A percentile compares a stretch with the other conserved stretches of the same genome.
phyloP scores from a whole-genome alignment of 306 rosid species.

The Notholithocarpus densiflorus region DNA sequence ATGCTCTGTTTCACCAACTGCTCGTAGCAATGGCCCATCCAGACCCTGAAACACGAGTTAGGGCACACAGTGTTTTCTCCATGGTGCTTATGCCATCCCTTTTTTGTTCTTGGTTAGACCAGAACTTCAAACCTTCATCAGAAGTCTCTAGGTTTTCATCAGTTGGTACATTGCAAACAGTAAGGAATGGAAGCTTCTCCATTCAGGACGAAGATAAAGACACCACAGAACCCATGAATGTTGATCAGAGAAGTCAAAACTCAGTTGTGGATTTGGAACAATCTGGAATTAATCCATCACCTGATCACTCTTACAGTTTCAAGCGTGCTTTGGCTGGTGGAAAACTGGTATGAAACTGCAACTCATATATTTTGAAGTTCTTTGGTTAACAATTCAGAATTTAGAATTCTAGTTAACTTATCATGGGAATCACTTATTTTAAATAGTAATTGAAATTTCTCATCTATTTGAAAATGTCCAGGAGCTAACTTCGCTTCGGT shows the following conservation, averaged over 20 bases:
- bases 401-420: not conserved
- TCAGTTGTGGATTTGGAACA: conserved; percentile 29
- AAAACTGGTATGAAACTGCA: conserved; percentile 47
- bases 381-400: not conserved
- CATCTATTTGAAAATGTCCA: conserved; percentile 32
- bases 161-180: conserved; percentile 28
- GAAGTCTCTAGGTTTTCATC: conserved; percentile 31
- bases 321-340: conserved; percentile 43
- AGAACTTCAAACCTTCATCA: conserved; percentile 30
- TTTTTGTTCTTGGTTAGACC: conserved; percentile 41
- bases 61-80: conserved; percentile 79
- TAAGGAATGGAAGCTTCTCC: conserved; percentile 42
- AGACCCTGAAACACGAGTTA: conserved; percentile 76
- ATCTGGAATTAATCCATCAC: conserved; percentile 29
- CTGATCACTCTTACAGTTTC: conserved; percentile 37
- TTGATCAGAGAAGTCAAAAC: conserved; percentile 22
- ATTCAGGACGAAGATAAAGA: conserved; percentile 32
- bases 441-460: conserved; percentile 18
- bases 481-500: conserved; percentile 76
- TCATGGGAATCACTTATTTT: not conserved
- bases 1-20: conserved; percentile 88
- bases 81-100: conserved; percentile 73
- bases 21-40: conserved; percentile 86
- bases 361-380: not conserved
- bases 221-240: conserved; percentile 31